Evolutionary conservation across 2,329 filamentous ascomycete species (phyloP).

Genomic region (Penicillium sp.): DNA sequence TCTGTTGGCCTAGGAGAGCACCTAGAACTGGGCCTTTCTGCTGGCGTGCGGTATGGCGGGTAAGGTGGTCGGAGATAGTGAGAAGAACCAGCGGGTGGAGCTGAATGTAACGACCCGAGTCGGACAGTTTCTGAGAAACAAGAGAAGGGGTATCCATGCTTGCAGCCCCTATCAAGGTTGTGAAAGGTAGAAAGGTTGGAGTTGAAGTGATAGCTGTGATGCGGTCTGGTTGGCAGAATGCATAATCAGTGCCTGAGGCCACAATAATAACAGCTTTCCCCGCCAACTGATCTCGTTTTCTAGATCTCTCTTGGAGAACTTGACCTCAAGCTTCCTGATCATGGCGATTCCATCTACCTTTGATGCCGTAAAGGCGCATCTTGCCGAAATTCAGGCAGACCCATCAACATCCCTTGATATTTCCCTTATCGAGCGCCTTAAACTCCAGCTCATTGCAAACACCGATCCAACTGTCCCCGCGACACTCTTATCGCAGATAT

Average conservation of each 20-base stretch:
- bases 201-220: not conserved
- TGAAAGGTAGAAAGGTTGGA: not conserved
- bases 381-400: constrained; percentile 46
- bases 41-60: constrained; percentile 77
- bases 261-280: constrained; percentile 20
- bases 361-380: constrained; percentile 41
- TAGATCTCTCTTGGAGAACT: not conserved
- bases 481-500: constrained; percentile 48
- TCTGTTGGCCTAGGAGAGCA: constrained; percentile 86
- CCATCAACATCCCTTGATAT: constrained; percentile 49
- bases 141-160: constrained; percentile 56
- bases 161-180: constrained; percentile 10
- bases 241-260: constrained; percentile 6
- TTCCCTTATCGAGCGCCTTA: constrained; percentile 53
- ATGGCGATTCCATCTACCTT: constrained; percentile 41
- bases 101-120: constrained; percentile 75
- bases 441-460: constrained; percentile 43
- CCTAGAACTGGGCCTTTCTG: constrained; percentile 78
- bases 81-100: constrained; percentile 94
- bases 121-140: constrained; percentile 67
- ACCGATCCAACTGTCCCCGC: constrained; percentile 40
- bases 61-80: constrained; percentile 95
- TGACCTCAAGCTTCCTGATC: constrained; percentile 1
- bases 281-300: constrained; percentile 12
- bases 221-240: constrained; percentile 2